A percentile compares a stretch with the other conserved stretches of the same genome.
Conservation (phyloP, 2,329 filamentous ascomycete species). For the Penicillium sp. region DNA sequence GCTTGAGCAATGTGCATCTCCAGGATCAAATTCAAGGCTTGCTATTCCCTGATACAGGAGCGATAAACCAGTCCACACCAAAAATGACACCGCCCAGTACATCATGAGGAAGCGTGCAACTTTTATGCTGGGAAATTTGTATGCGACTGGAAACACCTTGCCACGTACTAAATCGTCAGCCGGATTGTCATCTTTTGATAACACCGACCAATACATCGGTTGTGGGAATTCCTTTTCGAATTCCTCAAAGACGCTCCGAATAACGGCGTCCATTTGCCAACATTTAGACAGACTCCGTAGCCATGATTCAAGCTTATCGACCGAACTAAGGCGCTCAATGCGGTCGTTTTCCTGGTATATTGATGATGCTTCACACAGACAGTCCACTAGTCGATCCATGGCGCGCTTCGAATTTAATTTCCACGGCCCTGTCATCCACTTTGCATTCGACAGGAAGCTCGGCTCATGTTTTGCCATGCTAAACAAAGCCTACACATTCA, state of each 20-base stretch:
- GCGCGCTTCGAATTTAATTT: conserved; percentile 21
- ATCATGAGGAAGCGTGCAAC: conserved; percentile 27
- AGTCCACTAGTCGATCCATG: conserved; percentile 28
- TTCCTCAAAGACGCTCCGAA: conserved; percentile 23
- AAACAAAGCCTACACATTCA: conserved; percentile 25
- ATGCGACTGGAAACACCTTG: conserved; percentile 28
- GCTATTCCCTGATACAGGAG: conserved; percentile 27
- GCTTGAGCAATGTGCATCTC: conserved; percentile 8
- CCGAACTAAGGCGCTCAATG: conserved; percentile 16
- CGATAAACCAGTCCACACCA: conserved; percentile 33
- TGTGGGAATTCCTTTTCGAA: conserved; percentile 19
- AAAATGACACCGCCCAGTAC: conserved; percentile 29
- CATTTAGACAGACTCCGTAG: conserved; percentile 21
- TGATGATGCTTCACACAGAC: conserved; percentile 23
- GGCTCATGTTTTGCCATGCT: conserved; percentile 20
- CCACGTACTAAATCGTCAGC: conserved; percentile 12
- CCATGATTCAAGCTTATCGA: conserved; percentile 15
- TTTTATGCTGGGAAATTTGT: conserved; percentile 25
- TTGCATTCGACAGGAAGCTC: conserved; percentile 25
- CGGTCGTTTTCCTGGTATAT: conserved; percentile 20
- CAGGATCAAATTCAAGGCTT: conserved; percentile 13
- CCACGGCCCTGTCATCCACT: conserved; percentile 32
- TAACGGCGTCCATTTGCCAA: conserved; percentile 25
- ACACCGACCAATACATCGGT: conserved; percentile 28
- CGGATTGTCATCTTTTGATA: conserved; percentile 16